Percentiles rank a stretch among this genome's conserved stretches.
Evolutionary conservation across 768 basidiomycete genomes (phyloP).

Genomic region (Xerocomus brunneocitrinus): DNA sequence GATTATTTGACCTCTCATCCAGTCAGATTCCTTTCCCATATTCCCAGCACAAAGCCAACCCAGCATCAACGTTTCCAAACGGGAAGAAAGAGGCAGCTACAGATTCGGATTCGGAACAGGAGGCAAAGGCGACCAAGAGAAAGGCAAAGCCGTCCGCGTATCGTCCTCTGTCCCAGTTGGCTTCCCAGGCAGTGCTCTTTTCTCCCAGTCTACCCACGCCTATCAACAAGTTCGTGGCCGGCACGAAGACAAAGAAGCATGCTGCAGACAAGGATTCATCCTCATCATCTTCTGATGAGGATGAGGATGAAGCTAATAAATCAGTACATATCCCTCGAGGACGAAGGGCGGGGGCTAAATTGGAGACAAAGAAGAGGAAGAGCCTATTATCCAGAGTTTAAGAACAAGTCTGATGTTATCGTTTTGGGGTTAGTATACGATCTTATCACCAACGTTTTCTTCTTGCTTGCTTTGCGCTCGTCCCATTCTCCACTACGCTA

Average conservation of each 20-base stretch:
- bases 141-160: constrained; percentile 23
- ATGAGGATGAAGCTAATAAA: constrained; percentile 26
- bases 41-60: constrained; percentile 37
- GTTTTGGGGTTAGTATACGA: background rate
- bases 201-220: constrained; percentile 36
- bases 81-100: constrained; percentile 35
- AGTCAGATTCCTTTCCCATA: constrained; percentile 54
- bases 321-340: constrained; percentile 58
- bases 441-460: background rate
- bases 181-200: constrained; percentile 29
- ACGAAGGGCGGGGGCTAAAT: constrained; percentile 47
- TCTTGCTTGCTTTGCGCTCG: background rate
- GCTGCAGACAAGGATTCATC: constrained; percentile 26
- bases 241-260: constrained; percentile 24
- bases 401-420: background rate
- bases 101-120: constrained; percentile 26
- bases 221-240: constrained; percentile 23
- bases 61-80: constrained; percentile 1
- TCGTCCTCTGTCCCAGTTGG: constrained; percentile 53
- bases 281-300: constrained; percentile 39
- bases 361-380: constrained; percentile 26
- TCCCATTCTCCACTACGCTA: too few relatives aligned
- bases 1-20: constrained; percentile 49
- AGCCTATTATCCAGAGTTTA: constrained; percentile 8
- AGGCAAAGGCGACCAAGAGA: constrained; percentile 16